Conservation (phyloP, 108 stramenopile genomes). For the Cylindrotheca fusiformis region DNA sequence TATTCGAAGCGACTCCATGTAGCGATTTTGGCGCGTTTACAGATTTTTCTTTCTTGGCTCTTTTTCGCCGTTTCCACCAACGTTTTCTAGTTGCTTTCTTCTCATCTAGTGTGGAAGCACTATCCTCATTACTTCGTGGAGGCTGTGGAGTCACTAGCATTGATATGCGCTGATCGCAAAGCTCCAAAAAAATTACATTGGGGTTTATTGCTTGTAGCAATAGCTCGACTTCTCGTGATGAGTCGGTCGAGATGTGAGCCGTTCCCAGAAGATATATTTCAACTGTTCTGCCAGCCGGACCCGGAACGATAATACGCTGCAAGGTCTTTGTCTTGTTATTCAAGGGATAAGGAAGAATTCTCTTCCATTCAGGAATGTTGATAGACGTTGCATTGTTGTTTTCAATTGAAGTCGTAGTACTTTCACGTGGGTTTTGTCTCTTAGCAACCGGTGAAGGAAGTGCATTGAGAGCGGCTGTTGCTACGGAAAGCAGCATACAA, state of each 20-base stretch:
- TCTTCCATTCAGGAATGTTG: conserved; percentile 40
- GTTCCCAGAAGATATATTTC: conserved; percentile 77
- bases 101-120: conserved; percentile 2
- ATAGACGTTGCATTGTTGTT: too few relatives aligned
- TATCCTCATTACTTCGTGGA: background rate
- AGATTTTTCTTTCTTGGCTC: conserved; percentile 11
- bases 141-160: conserved; percentile 36
- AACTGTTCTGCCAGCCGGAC: conserved; percentile 8
- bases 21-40: conserved; percentile 15
- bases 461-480: too few relatives aligned
- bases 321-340: conserved; percentile 31
- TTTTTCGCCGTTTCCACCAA: conserved; percentile 18
- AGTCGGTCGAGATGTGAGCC: conserved; percentile 77
- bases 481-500: too few relatives aligned
- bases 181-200: conserved; percentile 72
- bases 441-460: too few relatives aligned
- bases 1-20: conserved; percentile 20
- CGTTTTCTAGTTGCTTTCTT: background rate
- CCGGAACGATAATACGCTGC: conserved; percentile 34
- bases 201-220: conserved; percentile 66
- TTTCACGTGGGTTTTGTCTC: too few relatives aligned
- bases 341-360: conserved; percentile 21
- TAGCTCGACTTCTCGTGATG: conserved; percentile 57
- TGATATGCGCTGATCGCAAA: conserved; percentile 73
- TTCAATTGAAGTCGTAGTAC: too few relatives aligned